Percentiles rank a stretch among this genome's conserved stretches.
Conservation (phyloP, 192 early-diverging fungal species). For the Funneliformis mosseae region DNA sequence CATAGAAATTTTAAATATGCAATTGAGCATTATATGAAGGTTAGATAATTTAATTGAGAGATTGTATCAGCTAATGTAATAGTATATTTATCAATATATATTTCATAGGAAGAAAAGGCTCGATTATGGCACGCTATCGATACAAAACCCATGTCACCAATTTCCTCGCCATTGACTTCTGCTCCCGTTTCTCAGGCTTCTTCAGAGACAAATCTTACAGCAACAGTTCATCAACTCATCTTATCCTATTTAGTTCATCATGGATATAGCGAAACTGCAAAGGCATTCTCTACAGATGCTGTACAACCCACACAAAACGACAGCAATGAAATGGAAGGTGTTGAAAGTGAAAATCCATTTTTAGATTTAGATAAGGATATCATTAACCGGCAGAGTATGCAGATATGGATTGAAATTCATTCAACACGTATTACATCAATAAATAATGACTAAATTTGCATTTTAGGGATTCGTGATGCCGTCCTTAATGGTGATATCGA, state of each 20-base stretch:
- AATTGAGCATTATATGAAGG: slow-evolving; percentile 68
- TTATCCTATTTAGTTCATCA: slow-evolving; percentile 82
- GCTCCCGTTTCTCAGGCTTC: not conserved
- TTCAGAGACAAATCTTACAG: slow-evolving; percentile 30
- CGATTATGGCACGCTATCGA: slow-evolving; percentile 48
- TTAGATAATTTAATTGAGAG: slow-evolving; percentile 28
- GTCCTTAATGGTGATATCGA: slow-evolving; percentile 79
- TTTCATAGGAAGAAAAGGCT: slow-evolving; percentile 44
- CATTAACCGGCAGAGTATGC: slow-evolving; percentile 30
- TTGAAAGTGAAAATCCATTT: slow-evolving; percentile 26
- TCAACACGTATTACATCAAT: not conserved
- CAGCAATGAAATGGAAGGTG: slow-evolving; percentile 11
- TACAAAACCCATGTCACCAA: slow-evolving; percentile 33
- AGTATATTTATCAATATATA: not conserved
- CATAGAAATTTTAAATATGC: slow-evolving; percentile 68
- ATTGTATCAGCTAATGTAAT: not conserved
- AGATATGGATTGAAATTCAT: not conserved
- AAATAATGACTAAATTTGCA: not conserved
- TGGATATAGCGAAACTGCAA: slow-evolving; percentile 79
- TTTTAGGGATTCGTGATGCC: slow-evolving; percentile 46
- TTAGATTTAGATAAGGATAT: slow-evolving; percentile 23
- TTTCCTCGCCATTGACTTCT: slow-evolving; percentile 22
- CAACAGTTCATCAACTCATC: slow-evolving; percentile 65
- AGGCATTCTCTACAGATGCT: slow-evolving; percentile 57
- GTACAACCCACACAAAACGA: not conserved